Conservation (phyloP, 2,329 filamentous ascomycete genomes). For the Penicillium sp. region DNA sequence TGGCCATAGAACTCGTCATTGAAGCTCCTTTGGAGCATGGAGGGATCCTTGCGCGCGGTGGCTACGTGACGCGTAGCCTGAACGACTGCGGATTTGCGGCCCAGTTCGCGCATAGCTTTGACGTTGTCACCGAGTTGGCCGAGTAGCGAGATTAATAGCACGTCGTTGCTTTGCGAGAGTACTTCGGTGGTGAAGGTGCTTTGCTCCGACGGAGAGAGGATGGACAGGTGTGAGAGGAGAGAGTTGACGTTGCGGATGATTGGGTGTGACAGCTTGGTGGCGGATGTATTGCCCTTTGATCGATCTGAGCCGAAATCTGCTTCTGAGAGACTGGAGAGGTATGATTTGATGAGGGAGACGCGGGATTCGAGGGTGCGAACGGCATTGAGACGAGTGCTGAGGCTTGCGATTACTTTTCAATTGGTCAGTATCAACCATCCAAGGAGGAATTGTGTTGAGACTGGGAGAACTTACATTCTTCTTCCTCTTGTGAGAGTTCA, state of each 20-base stretch:
- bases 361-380: conserved; percentile 87
- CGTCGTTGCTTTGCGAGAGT: conserved; percentile 77
- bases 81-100: conserved; percentile 68
- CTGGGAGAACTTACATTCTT: conserved; percentile 54
- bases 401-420: conserved; percentile 57
- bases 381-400: conserved; percentile 87
- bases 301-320: conserved; percentile 54
- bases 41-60: conserved; percentile 24
- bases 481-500: conserved; percentile 59
- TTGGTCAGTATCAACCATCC: conserved; percentile 16
- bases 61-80: conserved; percentile 42
- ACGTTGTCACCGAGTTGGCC: conserved; percentile 73
- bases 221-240: conserved; percentile 76
- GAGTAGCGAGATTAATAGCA: conserved; percentile 73
- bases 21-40: conserved; percentile 24
- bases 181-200: conserved; percentile 69
- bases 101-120: conserved; percentile 68
- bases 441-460: background rate
- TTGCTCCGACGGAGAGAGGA: conserved; percentile 71
- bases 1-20: conserved; percentile 31
- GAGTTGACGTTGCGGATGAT: conserved; percentile 87
- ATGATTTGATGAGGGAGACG: conserved; percentile 70
- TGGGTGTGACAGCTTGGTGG: conserved; percentile 63
- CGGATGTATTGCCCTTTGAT: conserved; percentile 33
- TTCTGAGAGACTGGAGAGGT: conserved; percentile 70